phyloP scores from a whole-genome alignment of 805 yeast genomes.

The Candida awuae region DNA sequence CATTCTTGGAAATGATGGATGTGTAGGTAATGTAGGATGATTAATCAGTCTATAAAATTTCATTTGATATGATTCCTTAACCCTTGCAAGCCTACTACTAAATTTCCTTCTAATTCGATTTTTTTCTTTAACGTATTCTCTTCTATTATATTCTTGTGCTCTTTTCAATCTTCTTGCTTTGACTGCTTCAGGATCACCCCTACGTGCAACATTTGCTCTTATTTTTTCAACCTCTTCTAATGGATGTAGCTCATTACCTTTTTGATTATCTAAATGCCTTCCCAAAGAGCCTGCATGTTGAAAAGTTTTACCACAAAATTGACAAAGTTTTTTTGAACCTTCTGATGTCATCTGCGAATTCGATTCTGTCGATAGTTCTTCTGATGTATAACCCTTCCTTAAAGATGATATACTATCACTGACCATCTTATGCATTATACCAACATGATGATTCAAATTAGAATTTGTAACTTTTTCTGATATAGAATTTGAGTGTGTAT shows the following conservation, averaged over 20 bases:
- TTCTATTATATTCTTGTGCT: conserved; percentile 38
- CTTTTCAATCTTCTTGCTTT: conserved; percentile 33
- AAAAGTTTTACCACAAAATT: conserved; percentile 46
- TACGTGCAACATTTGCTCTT: conserved; percentile 41
- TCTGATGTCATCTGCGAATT: not conserved
- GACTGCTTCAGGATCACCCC: conserved; percentile 40
- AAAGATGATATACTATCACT: no score
- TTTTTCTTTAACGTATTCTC: conserved; percentile 41
- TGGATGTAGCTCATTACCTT: conserved; percentile 48
- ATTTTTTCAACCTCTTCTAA: conserved; percentile 37
- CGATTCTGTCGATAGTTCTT: no score
- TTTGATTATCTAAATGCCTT: conserved; percentile 48
- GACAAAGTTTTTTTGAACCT: conserved; percentile 22
- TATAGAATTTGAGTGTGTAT: no score
- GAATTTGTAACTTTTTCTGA: not conserved
- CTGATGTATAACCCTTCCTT: no score
- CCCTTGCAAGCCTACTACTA: conserved; percentile 36
- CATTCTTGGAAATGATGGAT: conserved; percentile 43
- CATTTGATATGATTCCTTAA: conserved; percentile 29
- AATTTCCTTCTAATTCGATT: conserved; percentile 37
- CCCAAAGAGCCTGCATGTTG: conserved; percentile 54
- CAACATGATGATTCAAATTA: not conserved
- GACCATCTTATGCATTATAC: no score
- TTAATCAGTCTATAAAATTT: conserved; percentile 32
- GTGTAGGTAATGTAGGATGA: conserved; percentile 32